Conservation (phyloP, 2,329 filamentous ascomycete species). For the Raffaelea albimanens region DNA sequence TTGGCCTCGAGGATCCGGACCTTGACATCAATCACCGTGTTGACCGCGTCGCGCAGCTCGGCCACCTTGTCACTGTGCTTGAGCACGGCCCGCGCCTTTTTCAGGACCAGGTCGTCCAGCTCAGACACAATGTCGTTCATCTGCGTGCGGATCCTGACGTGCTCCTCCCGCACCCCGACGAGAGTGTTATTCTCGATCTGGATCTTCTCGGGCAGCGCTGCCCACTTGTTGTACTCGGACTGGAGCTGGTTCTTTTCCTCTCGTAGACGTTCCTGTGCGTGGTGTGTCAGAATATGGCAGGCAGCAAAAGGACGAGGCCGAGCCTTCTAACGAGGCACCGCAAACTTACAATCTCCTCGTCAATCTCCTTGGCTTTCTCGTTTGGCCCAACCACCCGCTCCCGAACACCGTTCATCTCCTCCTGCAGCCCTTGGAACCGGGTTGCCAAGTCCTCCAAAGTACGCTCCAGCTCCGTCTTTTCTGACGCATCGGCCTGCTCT, state of each 20-base stretch:
- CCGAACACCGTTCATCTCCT: constrained; percentile 23
- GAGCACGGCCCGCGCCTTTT: constrained; percentile 45
- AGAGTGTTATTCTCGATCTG: constrained; percentile 25
- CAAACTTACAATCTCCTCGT: constrained; percentile 33
- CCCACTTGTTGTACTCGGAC: constrained; percentile 53
- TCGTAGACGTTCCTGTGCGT: constrained; percentile 42
- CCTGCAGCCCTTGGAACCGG: constrained; percentile 25
- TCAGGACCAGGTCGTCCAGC: constrained; percentile 42
- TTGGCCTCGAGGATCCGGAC: constrained; percentile 67
- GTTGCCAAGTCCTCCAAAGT: constrained; percentile 34
- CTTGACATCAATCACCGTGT: constrained; percentile 58
- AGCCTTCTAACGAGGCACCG: background rate
- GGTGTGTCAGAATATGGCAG: background rate
- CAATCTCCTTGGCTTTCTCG: constrained; percentile 28
- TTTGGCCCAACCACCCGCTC: constrained; percentile 27
- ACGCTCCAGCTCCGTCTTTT: constrained; percentile 51
- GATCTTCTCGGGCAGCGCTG: constrained; percentile 61
- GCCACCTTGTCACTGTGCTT: constrained; percentile 49
- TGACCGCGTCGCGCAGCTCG: constrained; percentile 51
- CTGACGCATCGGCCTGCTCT: constrained; percentile 60
- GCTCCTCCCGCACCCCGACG: constrained; percentile 20
- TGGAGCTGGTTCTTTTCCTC: constrained; percentile 60
- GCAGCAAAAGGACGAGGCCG: background rate
- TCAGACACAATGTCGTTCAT: constrained; percentile 26
- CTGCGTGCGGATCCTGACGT: constrained; percentile 18